Evolutionary conservation across 2,329 filamentous ascomycete genomes (phyloP), one percentile per base, ranked within the genome.

Genomic region (Plenodomus biglobosus): DNA sequence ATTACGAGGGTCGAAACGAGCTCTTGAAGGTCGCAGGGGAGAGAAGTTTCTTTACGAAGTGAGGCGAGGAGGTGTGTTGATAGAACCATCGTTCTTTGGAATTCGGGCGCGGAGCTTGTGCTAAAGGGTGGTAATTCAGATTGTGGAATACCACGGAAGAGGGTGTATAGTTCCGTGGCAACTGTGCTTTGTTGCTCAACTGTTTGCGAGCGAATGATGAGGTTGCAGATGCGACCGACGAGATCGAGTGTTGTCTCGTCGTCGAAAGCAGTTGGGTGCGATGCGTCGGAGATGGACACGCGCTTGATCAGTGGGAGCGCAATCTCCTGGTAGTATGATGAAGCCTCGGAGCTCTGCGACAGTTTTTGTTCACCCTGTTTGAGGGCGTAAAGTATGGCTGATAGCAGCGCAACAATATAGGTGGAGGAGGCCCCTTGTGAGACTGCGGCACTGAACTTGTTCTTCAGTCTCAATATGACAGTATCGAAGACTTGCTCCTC

Each of bases 401-500:
- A 76, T 2, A 87, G 71, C 4, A 87, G 76, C 6, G 81, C 79
- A 18, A 76, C 73, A n/a, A 83, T 76, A 59, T 86, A 87, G 3
- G 71, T 70, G 6, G 76, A 72, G 11, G 78, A 75, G 3, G 78
- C 74, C 22, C 74, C 70, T 53, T 80, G 79, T 47, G 79, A 75
- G 21, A 84, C 74, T 32, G 85, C 75, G 15, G 80, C 68, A 41
- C 80, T 78, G 21, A 86, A 70, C 58, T 85, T 86, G 71, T 82
- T 85, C 65, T 85, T 80, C 21, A 87, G 70, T 22, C 84, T 76
- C 35, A 85, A 73, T 27, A 86, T 77, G 8, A 87, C 72, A 0
- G 83, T 86, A 50, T 85, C 80, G 52, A 87, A 85, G 11, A 86
- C 76, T 32, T 83, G 78, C 51, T 79, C 77, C 61, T 86, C 84